These are phyloP conservation scores for Rhodotorula sp. DNA, from an alignment of 1,284 basidiomycete genomes.

Conservation along the genomic window DNA sequence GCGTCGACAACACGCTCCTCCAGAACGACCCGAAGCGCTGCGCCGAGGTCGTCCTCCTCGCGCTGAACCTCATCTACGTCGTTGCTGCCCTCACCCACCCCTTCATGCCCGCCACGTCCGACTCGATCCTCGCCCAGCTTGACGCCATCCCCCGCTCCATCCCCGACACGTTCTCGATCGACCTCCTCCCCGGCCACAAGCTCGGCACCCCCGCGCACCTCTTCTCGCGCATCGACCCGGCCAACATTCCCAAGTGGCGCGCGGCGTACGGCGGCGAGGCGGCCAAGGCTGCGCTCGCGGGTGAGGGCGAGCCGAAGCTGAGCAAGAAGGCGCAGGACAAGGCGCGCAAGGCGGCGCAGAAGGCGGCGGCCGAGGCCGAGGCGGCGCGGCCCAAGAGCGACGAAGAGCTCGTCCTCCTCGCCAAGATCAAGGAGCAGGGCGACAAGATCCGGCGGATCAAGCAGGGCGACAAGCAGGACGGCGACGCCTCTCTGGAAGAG, in stretches of 20 bases:
- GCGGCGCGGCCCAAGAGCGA: conserved; percentile 62
- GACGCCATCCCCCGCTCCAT: conserved; percentile 83
- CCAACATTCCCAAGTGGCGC: conserved; percentile 81
- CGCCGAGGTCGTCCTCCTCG: conserved; percentile 83
- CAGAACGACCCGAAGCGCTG: conserved; percentile 77
- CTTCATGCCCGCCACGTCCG: conserved; percentile 92
- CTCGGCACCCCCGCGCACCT: conserved; percentile 85
- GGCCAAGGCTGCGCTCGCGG: conserved; percentile 46
- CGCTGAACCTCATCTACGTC: conserved; percentile 90
- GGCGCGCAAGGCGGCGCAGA: conserved; percentile 48
- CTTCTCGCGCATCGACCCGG: conserved; percentile 92
- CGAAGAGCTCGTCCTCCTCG: conserved; percentile 66
- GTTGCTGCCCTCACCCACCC: conserved; percentile 85
- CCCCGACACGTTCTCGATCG: conserved; percentile 66
- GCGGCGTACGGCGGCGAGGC: conserved; percentile 72
- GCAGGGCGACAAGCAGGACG: conserved; percentile 61
- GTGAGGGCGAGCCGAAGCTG: conserved; percentile 44
- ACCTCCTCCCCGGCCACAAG: conserved; percentile 82
- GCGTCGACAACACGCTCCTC: conserved; percentile 88
- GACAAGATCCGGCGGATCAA: conserved; percentile 68
- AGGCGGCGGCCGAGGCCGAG: conserved; percentile 52
- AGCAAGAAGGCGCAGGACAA: conserved; percentile 59
- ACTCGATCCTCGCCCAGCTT: conserved; percentile 79
- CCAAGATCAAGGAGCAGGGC: conserved; percentile 72
- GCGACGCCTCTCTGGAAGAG: conserved; percentile 51